These are phyloP conservation scores for Penicillium steckii DNA, from an alignment of 495 filamentous ascomycete species.

Conservation along the genomic window DNA sequence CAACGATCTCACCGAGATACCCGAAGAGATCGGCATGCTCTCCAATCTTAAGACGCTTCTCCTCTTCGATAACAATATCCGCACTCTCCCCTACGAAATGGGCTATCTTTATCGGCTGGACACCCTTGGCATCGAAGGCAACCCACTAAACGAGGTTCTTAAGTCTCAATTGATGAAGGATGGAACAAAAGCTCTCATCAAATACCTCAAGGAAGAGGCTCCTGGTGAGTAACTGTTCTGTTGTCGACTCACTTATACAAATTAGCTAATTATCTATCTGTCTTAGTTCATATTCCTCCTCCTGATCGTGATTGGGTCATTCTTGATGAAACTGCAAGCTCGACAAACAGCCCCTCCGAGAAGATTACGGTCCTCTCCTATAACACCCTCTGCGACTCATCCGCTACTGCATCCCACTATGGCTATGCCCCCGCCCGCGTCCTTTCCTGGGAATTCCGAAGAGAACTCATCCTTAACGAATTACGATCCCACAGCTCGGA, in stretches of 20 bases:
- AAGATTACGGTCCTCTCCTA: constrained; percentile 81
- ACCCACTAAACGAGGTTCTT: constrained; percentile 70
- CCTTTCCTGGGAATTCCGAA: constrained; percentile 82
- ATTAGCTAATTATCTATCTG: constrained; percentile 8
- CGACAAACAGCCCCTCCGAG: constrained; percentile 42
- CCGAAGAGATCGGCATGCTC: constrained; percentile 94
- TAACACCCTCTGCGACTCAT: constrained; percentile 93
- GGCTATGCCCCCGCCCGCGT: constrained; percentile 82
- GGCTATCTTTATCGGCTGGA: constrained; percentile 85
- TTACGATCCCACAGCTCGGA: constrained; percentile 79
- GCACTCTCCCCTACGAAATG: constrained; percentile 77
- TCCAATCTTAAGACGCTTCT: constrained; percentile 76
- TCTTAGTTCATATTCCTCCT: constrained; percentile 60
- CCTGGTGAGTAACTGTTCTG: constrained; percentile 58
- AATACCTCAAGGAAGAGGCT: constrained; percentile 75
- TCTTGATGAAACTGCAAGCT: constrained; percentile 55
- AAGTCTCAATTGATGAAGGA: constrained; percentile 79
- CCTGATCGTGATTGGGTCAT: constrained; percentile 68
- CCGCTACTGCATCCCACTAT: constrained; percentile 77
- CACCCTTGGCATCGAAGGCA: constrained; percentile 88
- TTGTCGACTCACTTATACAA: background rate
- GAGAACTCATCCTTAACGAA: constrained; percentile 76
- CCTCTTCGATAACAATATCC: constrained; percentile 86
- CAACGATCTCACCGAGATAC: constrained; percentile 80
- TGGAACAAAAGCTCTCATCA: constrained; percentile 82